Evolutionary conservation across 108 stramenopile genomes (phyloP), one percentile per base, ranked within the genome.

Genomic region (Stephanodiscus minutulus): DNA sequence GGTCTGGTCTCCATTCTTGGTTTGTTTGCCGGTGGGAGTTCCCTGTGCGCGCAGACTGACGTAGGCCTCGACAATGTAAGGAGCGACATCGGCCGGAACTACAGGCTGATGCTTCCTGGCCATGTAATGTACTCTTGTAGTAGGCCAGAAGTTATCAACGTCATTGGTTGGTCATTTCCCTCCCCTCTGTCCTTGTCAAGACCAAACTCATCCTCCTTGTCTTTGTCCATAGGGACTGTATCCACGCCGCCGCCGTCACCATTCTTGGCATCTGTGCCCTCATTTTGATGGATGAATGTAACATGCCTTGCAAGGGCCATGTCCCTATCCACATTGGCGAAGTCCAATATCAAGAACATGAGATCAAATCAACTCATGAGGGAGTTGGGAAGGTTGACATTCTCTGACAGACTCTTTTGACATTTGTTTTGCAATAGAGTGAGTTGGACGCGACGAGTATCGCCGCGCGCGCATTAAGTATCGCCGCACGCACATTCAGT

Each of bases 361-460:
- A 99, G 82, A 87, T 99, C 99, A 66, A 99, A 99, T 52, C 99
- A 96, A 70, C 95, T 96, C 15, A 99, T 75, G 28, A 99, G 82
- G 12, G 97, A 97, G 78, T 98, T 97, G 36, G 99, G 98, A 10
- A 99, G 83, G 80, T 98, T 98, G 72, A 99, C 86, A 79, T 99
- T 99, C 74, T 97, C 97, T 33, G 89, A 88, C 27, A 96, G 68
- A 4, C 91, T 86, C 71, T 94, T 96, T 48, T 84, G 54, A 12
- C 90, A 83, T 63, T 96, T 94, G 88, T 97, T 52, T 96, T 82
- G 13, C 97, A 93, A 73, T 98, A 98, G 3, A 99, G 82, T 7
- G 99, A 98, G 74, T 99, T 99, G 18, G 99, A 98, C 15, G 99
- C 99, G 0, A 98, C 99, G 11, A 99, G 84, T 8, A 99, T 96